These are phyloP conservation scores for Botrytis squamosa DNA, from an alignment of 2,329 filamentous ascomycete genomes.

Conservation along the genomic window DNA sequence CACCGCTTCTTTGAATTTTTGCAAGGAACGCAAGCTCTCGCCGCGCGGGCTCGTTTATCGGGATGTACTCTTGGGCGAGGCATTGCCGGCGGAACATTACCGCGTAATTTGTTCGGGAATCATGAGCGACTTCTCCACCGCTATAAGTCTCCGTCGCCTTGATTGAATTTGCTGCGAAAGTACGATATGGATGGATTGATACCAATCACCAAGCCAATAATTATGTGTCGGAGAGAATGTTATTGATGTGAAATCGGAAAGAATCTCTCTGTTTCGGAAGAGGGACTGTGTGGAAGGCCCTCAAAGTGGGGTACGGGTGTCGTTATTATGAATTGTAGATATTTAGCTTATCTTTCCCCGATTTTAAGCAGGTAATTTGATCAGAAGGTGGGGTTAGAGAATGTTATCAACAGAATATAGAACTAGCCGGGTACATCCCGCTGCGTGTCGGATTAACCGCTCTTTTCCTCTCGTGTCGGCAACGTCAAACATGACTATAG, in stretches of 20 bases:
- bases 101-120: not conserved
- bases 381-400: not conserved
- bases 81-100: conserved; percentile 4
- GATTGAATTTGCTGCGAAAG: not conserved
- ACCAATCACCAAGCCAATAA: not conserved
- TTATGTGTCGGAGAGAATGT: not conserved
- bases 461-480: not conserved
- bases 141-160: not conserved
- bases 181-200: not conserved
- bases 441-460: not conserved
- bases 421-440: not conserved
- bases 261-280: not conserved
- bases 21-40: conserved; percentile 9
- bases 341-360: not conserved
- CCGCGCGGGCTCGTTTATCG: conserved; percentile 2
- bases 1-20: conserved; percentile 11
- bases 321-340: not conserved
- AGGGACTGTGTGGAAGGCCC: not conserved
- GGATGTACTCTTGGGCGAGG: not conserved
- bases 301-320: not conserved
- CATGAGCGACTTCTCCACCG: not conserved
- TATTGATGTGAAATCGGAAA: conserved; percentile 6
- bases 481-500: not conserved
- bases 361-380: not conserved
- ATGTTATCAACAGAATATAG: not conserved